Base-by-base conservation (phyloP, 805 yeast genomes). In the Saturnispora mendoncae region DNA sequence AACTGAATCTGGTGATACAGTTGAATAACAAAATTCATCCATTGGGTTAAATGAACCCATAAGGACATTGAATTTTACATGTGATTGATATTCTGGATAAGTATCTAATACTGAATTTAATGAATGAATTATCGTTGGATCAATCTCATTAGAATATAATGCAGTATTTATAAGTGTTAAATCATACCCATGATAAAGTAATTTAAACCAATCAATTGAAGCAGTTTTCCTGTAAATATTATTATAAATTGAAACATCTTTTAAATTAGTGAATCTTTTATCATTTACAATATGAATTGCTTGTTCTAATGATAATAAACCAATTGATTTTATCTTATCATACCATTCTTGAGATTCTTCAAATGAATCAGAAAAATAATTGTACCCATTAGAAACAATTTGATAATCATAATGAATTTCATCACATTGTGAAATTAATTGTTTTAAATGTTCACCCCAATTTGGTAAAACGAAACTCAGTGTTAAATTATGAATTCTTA, bases 121-220 rank as follows among this genome's bases (percentile, higher is more conserved):
- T 4, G 26, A n/a, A 19, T 33, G 28, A 5, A 39, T 39, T n/a
- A 18, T n/a, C 3, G 38, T 39, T 6, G 42, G 42, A 12, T 39
- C 38, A 13, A 39, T 23, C n/a, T 27, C 33, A 23, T 26, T 27
- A 2, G 42, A 33, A 14, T 39, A 39, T 15, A 27, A 20, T 20
- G 42, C 42, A 5, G 42, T 39, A 18, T 39, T 39, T 15, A n/a
- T 28, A 2, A 39, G 32, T 14, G 14, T 20, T 4, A 39, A 9
- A 2, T 28, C n/a, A 10, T 20, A 20, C 2, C 36, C 36, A 10
- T 25, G 15, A 20, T 28, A 10, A 2, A 39, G 21, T 10, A 39
- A 8, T 3, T 25, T 18, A 10, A 13, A 20, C 42, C 42, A 39
- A 21, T 39, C 15, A n/a, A 12, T 13, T 6, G 30, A 23, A 5